Base-by-base conservation (phyloP, 2,329 filamentous ascomycete genomes). In the Dothiorella sarmentorum region DNA sequence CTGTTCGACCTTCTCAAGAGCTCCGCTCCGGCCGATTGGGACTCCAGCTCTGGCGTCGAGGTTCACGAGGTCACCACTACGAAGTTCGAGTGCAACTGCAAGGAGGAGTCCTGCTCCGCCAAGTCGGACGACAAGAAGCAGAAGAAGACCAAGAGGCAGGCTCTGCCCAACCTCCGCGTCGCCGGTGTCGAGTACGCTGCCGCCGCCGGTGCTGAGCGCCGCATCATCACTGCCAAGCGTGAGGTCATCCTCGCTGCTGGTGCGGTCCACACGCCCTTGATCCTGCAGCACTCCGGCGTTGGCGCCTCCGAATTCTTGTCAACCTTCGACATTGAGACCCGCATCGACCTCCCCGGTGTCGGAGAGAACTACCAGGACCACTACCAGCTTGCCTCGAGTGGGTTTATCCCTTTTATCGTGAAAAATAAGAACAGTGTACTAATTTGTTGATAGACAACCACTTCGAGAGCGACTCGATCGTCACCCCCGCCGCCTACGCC, bases 201-300 rank as follows among this genome's bases (percentile, higher is more conserved):
- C 5, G 27, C 29, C 2, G 29, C 49, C 17, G 10, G 7, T 6
- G 42, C 49, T 4, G 6, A 33, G 7, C 49, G 49, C 29, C 67
- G 73, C 51, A 65, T 66, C 4, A 68, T 75, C 3, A 74, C 62
- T 9, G 72, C 65, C 62, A 67, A 63, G 22, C 67, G 68, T 53
- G 85, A 87, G 63, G 76, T 86, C 10, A 78, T 88, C 35, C 68
- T 88, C 2, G 80, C 80, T 4, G 83, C 83, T 0, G 85, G 85
- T 0, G 80, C 76, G 26, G 72, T 82, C 38, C 78, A 80, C 65
- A 84, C 81, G 9, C 85, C 79, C 4, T 83, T 81, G 68, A 72
- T 84, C 15, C 77, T 82, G n/a, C 84, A 87, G 62, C 72, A 86
- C 2, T 86, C 83, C 0, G 85, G 85, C 0, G 77, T 88, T 37